Evolutionary conservation across 2,329 filamentous ascomycete species (phyloP).

Genomic region (Fusarium sp.): DNA sequence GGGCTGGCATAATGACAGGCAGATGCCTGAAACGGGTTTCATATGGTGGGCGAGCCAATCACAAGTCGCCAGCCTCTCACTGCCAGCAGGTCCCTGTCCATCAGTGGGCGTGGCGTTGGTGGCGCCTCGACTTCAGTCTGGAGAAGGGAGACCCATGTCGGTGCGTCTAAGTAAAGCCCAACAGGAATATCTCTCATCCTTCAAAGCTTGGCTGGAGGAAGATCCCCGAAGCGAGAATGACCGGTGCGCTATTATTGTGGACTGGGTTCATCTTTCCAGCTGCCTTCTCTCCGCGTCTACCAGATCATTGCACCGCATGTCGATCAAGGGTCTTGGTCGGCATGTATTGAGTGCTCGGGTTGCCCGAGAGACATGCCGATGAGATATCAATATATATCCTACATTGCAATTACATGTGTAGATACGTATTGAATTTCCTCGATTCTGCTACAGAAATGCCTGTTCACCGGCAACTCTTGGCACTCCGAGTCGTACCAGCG

Average conservation of each 20-base stretch:
- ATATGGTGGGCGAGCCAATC: conserved; percentile 30
- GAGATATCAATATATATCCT: conserved; percentile 21
- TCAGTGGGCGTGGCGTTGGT: conserved; percentile 23
- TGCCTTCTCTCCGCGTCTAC: conserved; percentile 12
- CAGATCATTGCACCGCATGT: not conserved
- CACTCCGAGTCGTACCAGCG: not conserved
- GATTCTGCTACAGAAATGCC: not conserved
- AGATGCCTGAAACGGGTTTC: conserved; percentile 47
- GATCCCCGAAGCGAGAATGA: conserved; percentile 10
- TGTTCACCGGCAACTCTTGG: not conserved
- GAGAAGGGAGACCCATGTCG: conserved; percentile 13
- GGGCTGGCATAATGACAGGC: conserved; percentile 22
- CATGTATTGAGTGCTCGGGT: conserved; percentile 21
- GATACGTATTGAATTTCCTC: conserved; percentile 13
- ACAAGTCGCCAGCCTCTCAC: conserved; percentile 19
- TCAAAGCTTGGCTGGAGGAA: not conserved
- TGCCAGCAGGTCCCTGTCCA: conserved; percentile 21
- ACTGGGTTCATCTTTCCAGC: not conserved
- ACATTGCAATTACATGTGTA: conserved; percentile 32
- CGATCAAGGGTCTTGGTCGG: conserved; percentile 7
- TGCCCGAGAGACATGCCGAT: not conserved
- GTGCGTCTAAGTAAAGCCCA: conserved; percentile 1
- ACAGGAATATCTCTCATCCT: conserved; percentile 9
- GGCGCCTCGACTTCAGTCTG: conserved; percentile 30
- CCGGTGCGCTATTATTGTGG: conserved; percentile 2